phyloP scores from a whole-genome alignment of 140 eudicot genomes.

The Oenanthe javanica region DNA sequence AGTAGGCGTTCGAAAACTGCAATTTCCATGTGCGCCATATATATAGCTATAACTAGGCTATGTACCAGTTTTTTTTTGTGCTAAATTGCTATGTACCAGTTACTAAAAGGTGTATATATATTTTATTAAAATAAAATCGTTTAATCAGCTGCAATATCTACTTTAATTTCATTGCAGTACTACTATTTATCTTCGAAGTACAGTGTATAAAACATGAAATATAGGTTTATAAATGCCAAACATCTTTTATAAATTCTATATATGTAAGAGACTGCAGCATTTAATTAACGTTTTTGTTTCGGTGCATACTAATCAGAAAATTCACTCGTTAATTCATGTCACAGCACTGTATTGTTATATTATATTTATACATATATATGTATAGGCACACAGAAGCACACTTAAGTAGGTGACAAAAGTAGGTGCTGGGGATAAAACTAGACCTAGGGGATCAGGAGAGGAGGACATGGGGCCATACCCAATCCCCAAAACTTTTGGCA shows the following conservation, averaged over 20 bases:
- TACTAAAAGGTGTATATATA: background rate
- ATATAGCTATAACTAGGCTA: background rate
- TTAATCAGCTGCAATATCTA: background rate
- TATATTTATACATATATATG: background rate
- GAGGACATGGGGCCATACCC: background rate
- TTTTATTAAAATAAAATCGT: background rate
- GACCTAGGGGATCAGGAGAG: background rate
- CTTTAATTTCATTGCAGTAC: background rate
- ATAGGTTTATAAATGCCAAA: background rate
- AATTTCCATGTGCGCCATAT: background rate
- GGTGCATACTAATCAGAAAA: background rate
- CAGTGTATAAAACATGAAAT: background rate
- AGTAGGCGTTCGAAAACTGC: background rate
- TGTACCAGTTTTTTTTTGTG: too few relatives aligned
- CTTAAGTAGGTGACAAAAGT: background rate
- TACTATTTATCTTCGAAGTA: background rate
- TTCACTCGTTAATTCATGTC: background rate
- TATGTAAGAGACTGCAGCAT: background rate
- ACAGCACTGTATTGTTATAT: background rate
- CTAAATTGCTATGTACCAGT: background rate
- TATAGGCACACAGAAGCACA: background rate
- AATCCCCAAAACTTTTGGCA: conserved; percentile 5
- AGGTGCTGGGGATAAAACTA: conserved; percentile 6
- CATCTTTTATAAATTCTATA: too few relatives aligned
- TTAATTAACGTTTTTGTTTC: background rate